phyloP scores from a whole-genome alignment of 257 asterid genomes.

The Primulina tabacum region DNA sequence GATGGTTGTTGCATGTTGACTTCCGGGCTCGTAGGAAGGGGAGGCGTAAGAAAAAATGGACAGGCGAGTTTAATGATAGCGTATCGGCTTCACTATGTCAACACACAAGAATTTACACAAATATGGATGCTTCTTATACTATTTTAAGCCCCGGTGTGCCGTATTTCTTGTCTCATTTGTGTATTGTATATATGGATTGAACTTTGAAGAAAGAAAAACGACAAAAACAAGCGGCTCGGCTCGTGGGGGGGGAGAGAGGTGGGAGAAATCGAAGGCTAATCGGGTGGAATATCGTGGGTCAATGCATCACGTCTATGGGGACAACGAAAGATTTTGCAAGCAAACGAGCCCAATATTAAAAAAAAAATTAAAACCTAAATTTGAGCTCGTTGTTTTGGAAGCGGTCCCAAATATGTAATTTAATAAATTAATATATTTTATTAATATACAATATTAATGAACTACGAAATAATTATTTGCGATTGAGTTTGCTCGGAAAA shows the following conservation, averaged over 20 bases:
- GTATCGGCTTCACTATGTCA: slow-evolving; percentile 49
- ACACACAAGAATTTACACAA: not conserved
- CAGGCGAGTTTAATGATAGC: slow-evolving; percentile 29
- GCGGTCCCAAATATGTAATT: too few relatives aligned
- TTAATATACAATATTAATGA: too few relatives aligned
- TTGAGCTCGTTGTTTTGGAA: too few relatives aligned
- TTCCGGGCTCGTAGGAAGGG: slow-evolving; percentile 19
- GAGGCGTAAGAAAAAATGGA: slow-evolving; percentile 20
- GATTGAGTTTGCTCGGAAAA: too few relatives aligned
- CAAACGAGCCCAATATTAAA: too few relatives aligned
- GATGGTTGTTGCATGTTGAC: slow-evolving; percentile 48
- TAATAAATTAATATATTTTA: too few relatives aligned
- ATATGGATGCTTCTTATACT: not conserved
- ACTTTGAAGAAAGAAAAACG: not conserved
- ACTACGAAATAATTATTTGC: too few relatives aligned
- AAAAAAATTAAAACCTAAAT: too few relatives aligned
- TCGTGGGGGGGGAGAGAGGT: not conserved
- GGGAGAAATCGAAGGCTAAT: not conserved
- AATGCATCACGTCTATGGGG: not conserved
- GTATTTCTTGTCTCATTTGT: not conserved
- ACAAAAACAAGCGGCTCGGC: not conserved
- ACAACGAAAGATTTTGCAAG: not conserved
- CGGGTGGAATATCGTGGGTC: not conserved
- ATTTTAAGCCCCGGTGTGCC: not conserved
- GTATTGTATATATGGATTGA: too few relatives aligned